These are phyloP conservation scores for Lipomyces japonicus DNA, from an alignment of 805 yeast genomes.

Conservation along the genomic window DNA sequence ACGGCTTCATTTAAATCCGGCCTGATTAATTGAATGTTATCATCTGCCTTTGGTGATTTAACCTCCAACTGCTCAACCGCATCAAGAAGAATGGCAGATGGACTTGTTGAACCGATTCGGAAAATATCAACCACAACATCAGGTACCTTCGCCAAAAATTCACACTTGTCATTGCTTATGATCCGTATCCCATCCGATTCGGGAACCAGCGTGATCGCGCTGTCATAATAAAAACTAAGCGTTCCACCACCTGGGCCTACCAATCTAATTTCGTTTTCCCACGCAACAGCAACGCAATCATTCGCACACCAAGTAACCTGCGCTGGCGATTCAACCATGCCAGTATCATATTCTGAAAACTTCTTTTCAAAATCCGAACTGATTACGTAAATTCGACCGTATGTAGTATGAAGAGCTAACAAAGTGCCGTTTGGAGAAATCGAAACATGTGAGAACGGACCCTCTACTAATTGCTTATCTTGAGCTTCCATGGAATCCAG, in stretches of 20 bases:
- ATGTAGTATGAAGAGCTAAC: slow-evolving; percentile 48
- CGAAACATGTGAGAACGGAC: slow-evolving; percentile 45
- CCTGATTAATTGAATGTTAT: slow-evolving; percentile 57
- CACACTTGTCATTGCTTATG: slow-evolving; percentile 54
- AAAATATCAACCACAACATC: slow-evolving; percentile 57
- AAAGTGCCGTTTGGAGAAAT: slow-evolving; percentile 56
- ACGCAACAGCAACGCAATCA: slow-evolving; percentile 66
- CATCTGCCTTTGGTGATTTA: slow-evolving; percentile 78
- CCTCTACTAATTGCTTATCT: slow-evolving; percentile 46
- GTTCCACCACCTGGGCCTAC: slow-evolving; percentile 61
- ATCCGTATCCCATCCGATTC: slow-evolving; percentile 74
- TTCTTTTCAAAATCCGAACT: slow-evolving; percentile 47
- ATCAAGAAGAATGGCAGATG: slow-evolving; percentile 78
- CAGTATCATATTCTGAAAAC: slow-evolving; percentile 46
- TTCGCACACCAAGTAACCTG: slow-evolving; percentile 78
- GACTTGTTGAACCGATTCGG: slow-evolving; percentile 76
- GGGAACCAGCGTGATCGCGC: slow-evolving; percentile 43
- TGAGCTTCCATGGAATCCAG: slow-evolving; percentile 35
- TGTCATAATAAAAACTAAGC: slow-evolving; percentile 37
- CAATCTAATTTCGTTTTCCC: slow-evolving; percentile 59
- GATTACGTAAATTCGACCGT: slow-evolving; percentile 49
- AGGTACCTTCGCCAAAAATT: slow-evolving; percentile 62
- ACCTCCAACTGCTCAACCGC: slow-evolving; percentile 62
- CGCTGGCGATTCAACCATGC: slow-evolving; percentile 40
- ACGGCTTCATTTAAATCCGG: slow-evolving; percentile 59